A percentile compares a stretch with the other conserved stretches of the same genome.
Conservation (phyloP, 2,329 filamentous ascomycete species). For the Parastagonospora nodorum region DNA sequence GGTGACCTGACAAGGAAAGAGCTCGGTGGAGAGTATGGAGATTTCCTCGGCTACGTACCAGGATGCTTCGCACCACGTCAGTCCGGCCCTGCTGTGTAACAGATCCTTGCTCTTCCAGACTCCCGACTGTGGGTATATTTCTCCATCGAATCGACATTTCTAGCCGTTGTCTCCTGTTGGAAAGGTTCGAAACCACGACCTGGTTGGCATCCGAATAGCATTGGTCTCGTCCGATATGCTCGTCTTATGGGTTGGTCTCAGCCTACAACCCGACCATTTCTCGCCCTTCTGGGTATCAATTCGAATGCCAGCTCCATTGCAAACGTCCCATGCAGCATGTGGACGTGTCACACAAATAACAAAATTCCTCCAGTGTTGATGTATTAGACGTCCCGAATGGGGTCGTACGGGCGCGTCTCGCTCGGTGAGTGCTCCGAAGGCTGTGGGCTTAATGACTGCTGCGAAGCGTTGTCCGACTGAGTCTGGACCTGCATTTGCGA, state of each 20-base stretch:
- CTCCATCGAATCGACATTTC: conserved; percentile 13
- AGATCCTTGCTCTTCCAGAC: conserved; percentile 9
- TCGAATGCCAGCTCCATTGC: conserved; percentile 19
- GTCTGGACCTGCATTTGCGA: conserved; percentile 35
- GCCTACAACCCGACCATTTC: conserved; percentile 8
- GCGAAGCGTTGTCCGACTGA: conserved; percentile 33
- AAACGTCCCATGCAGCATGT: conserved; percentile 13
- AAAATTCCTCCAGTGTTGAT: conserved; percentile 19
- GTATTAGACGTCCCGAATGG: conserved; percentile 43
- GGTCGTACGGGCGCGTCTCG: conserved; percentile 43
- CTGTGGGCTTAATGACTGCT: conserved; percentile 36
- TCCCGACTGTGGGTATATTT: conserved; percentile 1
- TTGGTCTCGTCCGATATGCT: conserved; percentile 4
- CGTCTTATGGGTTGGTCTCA: conserved; percentile 5
- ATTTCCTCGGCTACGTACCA: conserved; percentile 29
- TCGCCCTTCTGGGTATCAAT: conserved; percentile 25
- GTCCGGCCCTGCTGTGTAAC: conserved; percentile 21
- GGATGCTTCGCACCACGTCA: conserved; percentile 18
- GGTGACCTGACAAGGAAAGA: conserved; percentile 13
- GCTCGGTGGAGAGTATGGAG: conserved; percentile 9
- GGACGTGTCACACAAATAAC: conserved; percentile 22
- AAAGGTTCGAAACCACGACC: not conserved
- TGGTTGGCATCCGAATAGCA: conserved; percentile 5
- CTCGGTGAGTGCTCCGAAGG: conserved; percentile 40
- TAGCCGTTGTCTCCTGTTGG: conserved; percentile 1